phyloP scores from a whole-genome alignment of 371 early-diverging fungal species.

The Mucor mucedo region DNA sequence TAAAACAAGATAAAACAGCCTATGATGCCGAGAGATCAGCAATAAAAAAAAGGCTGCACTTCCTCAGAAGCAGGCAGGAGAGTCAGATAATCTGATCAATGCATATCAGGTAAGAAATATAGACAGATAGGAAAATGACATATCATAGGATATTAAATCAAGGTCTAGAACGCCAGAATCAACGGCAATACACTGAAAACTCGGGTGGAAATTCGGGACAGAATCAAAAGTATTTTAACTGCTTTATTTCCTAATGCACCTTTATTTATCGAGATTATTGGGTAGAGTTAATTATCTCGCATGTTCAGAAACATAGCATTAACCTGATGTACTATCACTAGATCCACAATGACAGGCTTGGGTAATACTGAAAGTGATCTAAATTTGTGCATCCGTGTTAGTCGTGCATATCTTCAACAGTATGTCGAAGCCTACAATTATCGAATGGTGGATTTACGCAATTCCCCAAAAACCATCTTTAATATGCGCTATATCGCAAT shows the following conservation, averaged over 20 bases:
- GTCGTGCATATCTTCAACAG: background rate
- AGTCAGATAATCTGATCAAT: background rate
- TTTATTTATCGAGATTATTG: too few species aligned
- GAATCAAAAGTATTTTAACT: too few species aligned
- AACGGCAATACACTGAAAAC: too few species aligned
- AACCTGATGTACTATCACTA: background rate
- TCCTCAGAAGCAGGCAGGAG: background rate
- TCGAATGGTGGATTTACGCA: background rate
- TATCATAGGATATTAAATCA: too few species aligned
- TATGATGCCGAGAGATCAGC: background rate
- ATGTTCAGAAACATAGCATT: too few species aligned
- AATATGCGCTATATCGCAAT: background rate
- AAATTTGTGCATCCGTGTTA: background rate
- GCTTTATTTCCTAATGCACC: too few species aligned
- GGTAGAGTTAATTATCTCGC: too few species aligned
- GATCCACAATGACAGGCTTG: background rate
- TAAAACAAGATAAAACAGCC: background rate
- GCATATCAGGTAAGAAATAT: background rate
- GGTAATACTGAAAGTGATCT: slow-evolving; percentile 1
- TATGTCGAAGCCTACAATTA: background rate
- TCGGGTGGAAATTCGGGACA: too few species aligned
- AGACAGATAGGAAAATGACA: background rate
- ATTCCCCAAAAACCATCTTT: background rate
- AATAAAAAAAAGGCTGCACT: background rate
- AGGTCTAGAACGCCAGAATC: too few species aligned